Evolutionary conservation across 768 basidiomycete species (phyloP).

Genomic region (Phaeotremella skinneri): DNA sequence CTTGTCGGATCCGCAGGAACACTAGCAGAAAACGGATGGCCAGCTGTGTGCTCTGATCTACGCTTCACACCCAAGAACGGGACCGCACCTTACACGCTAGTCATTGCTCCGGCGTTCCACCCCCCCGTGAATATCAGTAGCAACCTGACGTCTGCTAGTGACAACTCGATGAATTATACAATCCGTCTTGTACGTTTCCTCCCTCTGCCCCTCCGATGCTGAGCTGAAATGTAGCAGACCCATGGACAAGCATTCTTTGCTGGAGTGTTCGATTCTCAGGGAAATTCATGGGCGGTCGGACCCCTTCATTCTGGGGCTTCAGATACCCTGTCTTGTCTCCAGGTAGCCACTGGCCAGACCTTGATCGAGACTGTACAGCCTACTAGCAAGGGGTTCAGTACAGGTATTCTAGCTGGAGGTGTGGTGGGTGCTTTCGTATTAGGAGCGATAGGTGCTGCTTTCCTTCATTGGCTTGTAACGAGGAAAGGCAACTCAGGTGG

Average conservation of each 20-base stretch:
- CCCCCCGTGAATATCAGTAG: slow-evolving; percentile 43
- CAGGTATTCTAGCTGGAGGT: slow-evolving; percentile 24
- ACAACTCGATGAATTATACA: slow-evolving; percentile 36
- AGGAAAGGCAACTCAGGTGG: background rate
- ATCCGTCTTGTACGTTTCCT: slow-evolving; percentile 15
- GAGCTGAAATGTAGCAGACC: slow-evolving; percentile 11
- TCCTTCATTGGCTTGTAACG: slow-evolving; percentile 17
- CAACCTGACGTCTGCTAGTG: background rate
- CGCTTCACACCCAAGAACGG: slow-evolving; percentile 38
- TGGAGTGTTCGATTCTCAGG: slow-evolving; percentile 30
- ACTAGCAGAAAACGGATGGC: slow-evolving; percentile 37
- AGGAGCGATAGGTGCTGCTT: slow-evolving; percentile 18
- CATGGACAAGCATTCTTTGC: slow-evolving; percentile 44
- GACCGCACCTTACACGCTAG: slow-evolving; percentile 35
- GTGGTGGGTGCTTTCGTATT: slow-evolving; percentile 24
- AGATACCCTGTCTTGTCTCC: slow-evolving; percentile 27
- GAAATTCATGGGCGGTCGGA: slow-evolving; percentile 35
- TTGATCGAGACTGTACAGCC: background rate
- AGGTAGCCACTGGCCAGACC: slow-evolving; percentile 25
- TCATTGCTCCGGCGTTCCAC: slow-evolving; percentile 39
- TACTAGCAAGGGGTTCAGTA: background rate
- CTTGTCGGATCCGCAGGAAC: slow-evolving; percentile 22
- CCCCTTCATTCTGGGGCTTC: slow-evolving; percentile 34
- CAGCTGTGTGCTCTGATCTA: slow-evolving; percentile 34
- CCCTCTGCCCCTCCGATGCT: background rate